These are phyloP conservation scores for Lasiodiplodia theobromae DNA, from an alignment of 2,329 filamentous ascomycete genomes.

Conservation along the genomic window DNA sequence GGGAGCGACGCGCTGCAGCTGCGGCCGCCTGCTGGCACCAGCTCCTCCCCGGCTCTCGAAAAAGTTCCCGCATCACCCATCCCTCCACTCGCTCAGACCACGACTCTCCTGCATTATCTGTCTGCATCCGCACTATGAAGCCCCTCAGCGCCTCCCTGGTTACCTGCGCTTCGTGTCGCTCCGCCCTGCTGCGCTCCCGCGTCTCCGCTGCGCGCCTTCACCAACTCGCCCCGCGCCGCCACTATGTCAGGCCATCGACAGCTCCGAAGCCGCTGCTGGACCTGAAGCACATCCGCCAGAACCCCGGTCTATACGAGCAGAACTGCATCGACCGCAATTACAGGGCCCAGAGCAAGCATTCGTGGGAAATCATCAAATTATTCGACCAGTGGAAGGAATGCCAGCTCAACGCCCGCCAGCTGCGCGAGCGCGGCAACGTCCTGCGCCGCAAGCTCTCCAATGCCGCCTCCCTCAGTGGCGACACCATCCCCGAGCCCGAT, in stretches of 20 bases:
- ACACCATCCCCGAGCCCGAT: slow-evolving; percentile 40
- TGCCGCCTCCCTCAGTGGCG: slow-evolving; percentile 40
- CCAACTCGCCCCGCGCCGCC: slow-evolving; percentile 41
- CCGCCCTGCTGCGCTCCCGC: slow-evolving; percentile 27
- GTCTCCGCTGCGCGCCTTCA: slow-evolving; percentile 2
- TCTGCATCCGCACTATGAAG: slow-evolving; percentile 35
- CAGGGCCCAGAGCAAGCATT: slow-evolving; percentile 58
- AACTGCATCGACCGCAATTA: slow-evolving; percentile 92
- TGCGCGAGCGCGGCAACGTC: slow-evolving; percentile 72
- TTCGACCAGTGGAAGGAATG: slow-evolving; percentile 56
- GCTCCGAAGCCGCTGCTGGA: slow-evolving; percentile 83
- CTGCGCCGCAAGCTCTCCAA: slow-evolving; percentile 63
- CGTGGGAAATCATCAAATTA: slow-evolving; percentile 61
- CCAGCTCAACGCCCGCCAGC: slow-evolving; percentile 65
- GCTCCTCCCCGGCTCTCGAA: slow-evolving; percentile 21
- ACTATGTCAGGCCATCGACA: slow-evolving; percentile 66
- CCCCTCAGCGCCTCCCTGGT: slow-evolving; percentile 34
- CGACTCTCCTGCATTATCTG: slow-evolving; percentile 18
- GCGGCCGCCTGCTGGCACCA: slow-evolving; percentile 26
- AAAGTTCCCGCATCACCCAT: slow-evolving; percentile 21
- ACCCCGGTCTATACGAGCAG: slow-evolving; percentile 78
- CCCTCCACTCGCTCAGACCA: slow-evolving; percentile 21
- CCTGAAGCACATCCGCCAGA: slow-evolving; percentile 87
- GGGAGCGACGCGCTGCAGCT: slow-evolving; percentile 18
- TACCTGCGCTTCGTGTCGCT: slow-evolving; percentile 34